These are phyloP conservation scores for Chrysanthemum makinoi DNA, from an alignment of 129 eudicot genomes.

Conservation along the genomic window DNA sequence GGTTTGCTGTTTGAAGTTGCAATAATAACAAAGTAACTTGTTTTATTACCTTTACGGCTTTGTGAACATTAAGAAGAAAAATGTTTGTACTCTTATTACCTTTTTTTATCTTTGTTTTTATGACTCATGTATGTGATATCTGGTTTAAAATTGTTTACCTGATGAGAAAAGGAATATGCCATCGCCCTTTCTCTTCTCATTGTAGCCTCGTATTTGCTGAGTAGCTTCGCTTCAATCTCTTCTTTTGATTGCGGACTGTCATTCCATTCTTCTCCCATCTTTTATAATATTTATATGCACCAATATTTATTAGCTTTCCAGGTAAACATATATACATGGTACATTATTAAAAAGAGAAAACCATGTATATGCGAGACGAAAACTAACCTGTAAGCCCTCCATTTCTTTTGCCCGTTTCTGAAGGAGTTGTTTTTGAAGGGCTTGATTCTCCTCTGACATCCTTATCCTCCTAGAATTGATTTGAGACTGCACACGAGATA, in stretches of 20 bases:
- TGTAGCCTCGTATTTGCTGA: conserved; percentile 81
- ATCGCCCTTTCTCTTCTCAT: conserved; percentile 89
- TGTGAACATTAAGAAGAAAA: too few relatives aligned
- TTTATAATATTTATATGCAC: conserved; percentile 8
- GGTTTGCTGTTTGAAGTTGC: too few relatives aligned
- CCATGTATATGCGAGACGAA: conserved; percentile 1
- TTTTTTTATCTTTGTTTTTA: neutral
- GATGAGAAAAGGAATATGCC: conserved; percentile 96
- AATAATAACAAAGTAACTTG: neutral
- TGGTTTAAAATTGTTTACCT: conserved; percentile 39
- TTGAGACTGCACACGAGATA: conserved; percentile 88
- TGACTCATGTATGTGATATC: neutral
- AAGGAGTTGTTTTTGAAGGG: conserved; percentile 79
- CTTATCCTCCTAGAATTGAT: conserved; percentile 72
- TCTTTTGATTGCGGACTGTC: conserved; percentile 81
- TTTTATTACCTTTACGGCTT: too few relatives aligned
- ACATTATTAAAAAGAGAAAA: neutral
- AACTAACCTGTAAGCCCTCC: conserved; percentile 58
- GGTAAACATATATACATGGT: too few relatives aligned
- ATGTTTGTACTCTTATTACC: neutral
- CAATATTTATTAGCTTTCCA: neutral
- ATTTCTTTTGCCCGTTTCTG: conserved; percentile 86
- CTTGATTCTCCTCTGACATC: conserved; percentile 89
- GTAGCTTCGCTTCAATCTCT: conserved; percentile 69
- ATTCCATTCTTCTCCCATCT: conserved; percentile 92